phyloP scores from a whole-genome alignment of 495 filamentous ascomycete species.

The Hypoxylon crocopeplum region DNA sequence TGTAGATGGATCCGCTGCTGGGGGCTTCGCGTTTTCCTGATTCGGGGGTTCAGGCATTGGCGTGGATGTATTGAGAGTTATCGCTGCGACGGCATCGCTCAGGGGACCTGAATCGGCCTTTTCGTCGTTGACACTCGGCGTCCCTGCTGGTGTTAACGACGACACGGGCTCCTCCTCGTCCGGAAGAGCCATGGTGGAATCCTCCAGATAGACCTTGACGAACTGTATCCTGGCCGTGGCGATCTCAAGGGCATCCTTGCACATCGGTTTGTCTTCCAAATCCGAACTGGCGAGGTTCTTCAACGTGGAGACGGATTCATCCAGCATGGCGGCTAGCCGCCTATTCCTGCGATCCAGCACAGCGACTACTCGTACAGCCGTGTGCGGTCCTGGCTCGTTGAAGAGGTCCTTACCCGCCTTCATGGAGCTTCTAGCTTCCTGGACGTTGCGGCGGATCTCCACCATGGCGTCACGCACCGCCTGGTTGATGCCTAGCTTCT shows the following conservation, averaged over 20 bases:
- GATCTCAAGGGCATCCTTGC: slow-evolving; percentile 62
- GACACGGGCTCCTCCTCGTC: slow-evolving; percentile 46
- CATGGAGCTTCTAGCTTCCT: slow-evolving; percentile 49
- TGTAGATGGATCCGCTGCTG: not conserved
- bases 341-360: slow-evolving; percentile 73
- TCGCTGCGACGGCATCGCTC: slow-evolving; percentile 35
- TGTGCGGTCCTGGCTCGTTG: slow-evolving; percentile 32
- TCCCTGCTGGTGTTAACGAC: slow-evolving; percentile 10
- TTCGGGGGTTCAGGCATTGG: not conserved
- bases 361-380: slow-evolving; percentile 42
- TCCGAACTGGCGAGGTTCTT: slow-evolving; percentile 54
- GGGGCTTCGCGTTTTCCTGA: not conserved
- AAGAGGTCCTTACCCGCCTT: slow-evolving; percentile 40
- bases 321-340: slow-evolving; percentile 74
- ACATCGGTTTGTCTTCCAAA: slow-evolving; percentile 45
- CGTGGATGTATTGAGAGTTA: slow-evolving; percentile 26
- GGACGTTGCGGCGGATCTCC: slow-evolving; percentile 68
- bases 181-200: slow-evolving; percentile 63
- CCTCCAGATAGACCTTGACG: slow-evolving; percentile 78
- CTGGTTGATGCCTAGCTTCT: slow-evolving; percentile 87
- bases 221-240: slow-evolving; percentile 77
- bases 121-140: slow-evolving; percentile 4
- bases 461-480: slow-evolving; percentile 88
- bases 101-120: slow-evolving; percentile 25
- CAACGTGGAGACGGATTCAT: slow-evolving; percentile 72